Conservation (phyloP, 1,284 basidiomycete genomes). For the Trametes versicolor region DNA sequence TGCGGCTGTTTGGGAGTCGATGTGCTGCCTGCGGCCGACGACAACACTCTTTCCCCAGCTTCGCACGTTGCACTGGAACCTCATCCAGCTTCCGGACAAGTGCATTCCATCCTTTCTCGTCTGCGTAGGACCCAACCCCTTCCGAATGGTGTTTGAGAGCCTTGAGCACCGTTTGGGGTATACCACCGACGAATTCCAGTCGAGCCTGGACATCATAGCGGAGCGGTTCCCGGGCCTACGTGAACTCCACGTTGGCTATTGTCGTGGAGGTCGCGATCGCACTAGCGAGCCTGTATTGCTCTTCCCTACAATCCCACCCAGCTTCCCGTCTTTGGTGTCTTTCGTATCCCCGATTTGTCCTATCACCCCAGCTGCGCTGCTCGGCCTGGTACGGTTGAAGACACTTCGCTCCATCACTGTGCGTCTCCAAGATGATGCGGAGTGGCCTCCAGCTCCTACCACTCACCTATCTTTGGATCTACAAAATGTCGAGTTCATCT, state of each 20-base stretch:
- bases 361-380: background rate
- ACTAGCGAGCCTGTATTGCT: background rate
- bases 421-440: background rate
- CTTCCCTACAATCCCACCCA: background rate
- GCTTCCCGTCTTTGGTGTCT: background rate
- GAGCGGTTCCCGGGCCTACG: background rate
- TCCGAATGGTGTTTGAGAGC: background rate
- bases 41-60: conserved; percentile 7
- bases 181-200: background rate
- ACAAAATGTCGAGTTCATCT: background rate
- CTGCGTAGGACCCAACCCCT: background rate
- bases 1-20: background rate
- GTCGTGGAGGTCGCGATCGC: background rate
- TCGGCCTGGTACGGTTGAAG: background rate
- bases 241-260: background rate
- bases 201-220: background rate
- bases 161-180: background rate
- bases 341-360: background rate
- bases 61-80: background rate
- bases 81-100: background rate
- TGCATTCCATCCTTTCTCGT: background rate
- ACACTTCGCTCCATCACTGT: background rate
- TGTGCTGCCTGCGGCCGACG: conserved; percentile 5
- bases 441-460: background rate
- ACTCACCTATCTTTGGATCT: background rate